phyloP scores from a whole-genome alignment of 352 stramenopile species.

The Paralagenidium karlingii region DNA sequence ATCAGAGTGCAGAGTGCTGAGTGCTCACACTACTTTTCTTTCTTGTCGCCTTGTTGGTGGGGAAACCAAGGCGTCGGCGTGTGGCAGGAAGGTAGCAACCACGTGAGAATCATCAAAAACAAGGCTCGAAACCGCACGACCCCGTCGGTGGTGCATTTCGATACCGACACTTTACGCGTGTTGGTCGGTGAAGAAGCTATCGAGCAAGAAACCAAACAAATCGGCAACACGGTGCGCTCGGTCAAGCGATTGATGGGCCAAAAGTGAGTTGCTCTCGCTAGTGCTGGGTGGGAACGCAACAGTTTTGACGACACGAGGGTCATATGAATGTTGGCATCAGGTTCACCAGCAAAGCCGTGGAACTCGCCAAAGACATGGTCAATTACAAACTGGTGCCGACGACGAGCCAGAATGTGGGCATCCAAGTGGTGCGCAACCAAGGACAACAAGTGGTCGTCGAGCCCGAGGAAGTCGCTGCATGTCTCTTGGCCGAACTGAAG shows the following conservation, averaged over 20 bases:
- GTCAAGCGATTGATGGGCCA: slow-evolving; percentile 80
- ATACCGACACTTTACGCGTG: slow-evolving; percentile 12
- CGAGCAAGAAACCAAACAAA: slow-evolving; percentile 25
- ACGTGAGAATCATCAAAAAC: slow-evolving; percentile 82
- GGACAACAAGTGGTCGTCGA: slow-evolving; percentile 18
- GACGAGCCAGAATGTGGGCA: slow-evolving; percentile 32
- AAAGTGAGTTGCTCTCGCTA: slow-evolving; percentile 6
- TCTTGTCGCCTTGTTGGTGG: too few relatives aligned
- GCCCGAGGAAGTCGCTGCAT: slow-evolving; percentile 58
- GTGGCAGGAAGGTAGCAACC: slow-evolving; percentile 66
- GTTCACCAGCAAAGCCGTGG: slow-evolving; percentile 38
- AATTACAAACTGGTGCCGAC: slow-evolving; percentile 38
- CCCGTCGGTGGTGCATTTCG: slow-evolving; percentile 68
- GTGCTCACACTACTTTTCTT: too few relatives aligned
- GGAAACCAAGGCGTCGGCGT: slow-evolving; percentile 73
- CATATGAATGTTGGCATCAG: slow-evolving; percentile 1
- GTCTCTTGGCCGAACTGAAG: slow-evolving; percentile 56
- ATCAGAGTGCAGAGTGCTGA: too few relatives aligned
- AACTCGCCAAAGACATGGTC: slow-evolving; percentile 40
- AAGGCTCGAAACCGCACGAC: slow-evolving; percentile 43
- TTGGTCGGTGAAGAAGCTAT: slow-evolving; percentile 46
- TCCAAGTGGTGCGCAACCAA: slow-evolving; percentile 23
- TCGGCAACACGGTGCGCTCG: slow-evolving; percentile 55
- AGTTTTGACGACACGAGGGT: neutral
- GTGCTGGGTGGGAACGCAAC: too few relatives aligned